A percentile compares a stretch with the other conserved stretches of the same genome.
These are phyloP conservation scores for Phytophthora sp. DNA, from an alignment of 352 stramenopile species.

Conservation along the genomic window DNA sequence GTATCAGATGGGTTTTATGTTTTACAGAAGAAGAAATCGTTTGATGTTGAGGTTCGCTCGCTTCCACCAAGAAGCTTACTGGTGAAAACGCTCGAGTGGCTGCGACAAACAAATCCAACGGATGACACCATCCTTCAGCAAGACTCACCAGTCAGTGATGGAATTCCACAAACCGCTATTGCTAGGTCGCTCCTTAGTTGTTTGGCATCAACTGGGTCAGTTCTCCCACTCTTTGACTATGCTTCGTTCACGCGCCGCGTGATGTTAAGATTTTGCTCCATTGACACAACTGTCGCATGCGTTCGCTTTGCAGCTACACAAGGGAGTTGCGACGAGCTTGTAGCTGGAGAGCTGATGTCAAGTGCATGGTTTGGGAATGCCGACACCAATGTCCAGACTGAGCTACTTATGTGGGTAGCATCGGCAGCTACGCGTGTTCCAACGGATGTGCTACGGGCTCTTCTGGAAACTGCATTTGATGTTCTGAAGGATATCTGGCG, in stretches of 20 bases:
- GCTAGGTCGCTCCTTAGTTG: conserved; percentile 35
- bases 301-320: conserved; percentile 44
- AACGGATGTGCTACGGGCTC: conserved; percentile 14
- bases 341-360: conserved; percentile 29
- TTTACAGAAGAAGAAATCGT: conserved; percentile 54
- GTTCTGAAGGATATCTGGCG: conserved; percentile 32
- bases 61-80: conserved; percentile 37
- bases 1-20: conserved; percentile 39
- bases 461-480: conserved; percentile 22
- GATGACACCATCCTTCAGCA: neutral
- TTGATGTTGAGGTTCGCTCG: conserved; percentile 47
- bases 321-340: conserved; percentile 42
- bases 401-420: conserved; percentile 28
- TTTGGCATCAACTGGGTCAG: conserved; percentile 21
- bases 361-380: conserved; percentile 25
- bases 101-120: conserved; percentile 31
- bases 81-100: conserved; percentile 38
- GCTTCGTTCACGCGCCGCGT: conserved; percentile 30
- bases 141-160: neutral
- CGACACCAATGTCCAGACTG: conserved; percentile 20
- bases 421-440: conserved; percentile 27
- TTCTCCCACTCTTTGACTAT: conserved; percentile 43
- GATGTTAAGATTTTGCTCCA: conserved; percentile 35
- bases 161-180: conserved; percentile 1
- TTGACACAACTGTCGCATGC: conserved; percentile 27